Percentiles rank a stretch among this genome's conserved stretches.
Evolutionary conservation across 495 filamentous ascomycete genomes (phyloP).

Genomic region (Tuber melanosporum): DNA sequence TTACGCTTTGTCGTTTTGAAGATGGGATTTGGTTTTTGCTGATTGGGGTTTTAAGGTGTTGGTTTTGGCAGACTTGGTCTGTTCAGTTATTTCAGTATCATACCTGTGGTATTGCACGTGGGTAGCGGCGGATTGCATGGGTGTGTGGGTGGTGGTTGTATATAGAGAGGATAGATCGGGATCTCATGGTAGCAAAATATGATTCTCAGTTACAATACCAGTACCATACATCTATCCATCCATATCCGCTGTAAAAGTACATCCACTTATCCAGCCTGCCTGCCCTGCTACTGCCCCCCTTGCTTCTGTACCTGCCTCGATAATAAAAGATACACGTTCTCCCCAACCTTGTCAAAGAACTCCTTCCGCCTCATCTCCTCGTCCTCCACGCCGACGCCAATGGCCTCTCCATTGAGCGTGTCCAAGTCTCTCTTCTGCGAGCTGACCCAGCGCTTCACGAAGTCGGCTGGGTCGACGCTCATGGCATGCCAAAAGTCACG

Average conservation of each 20-base stretch:
- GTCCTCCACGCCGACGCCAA: constrained; percentile 59
- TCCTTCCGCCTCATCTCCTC: constrained; percentile 53
- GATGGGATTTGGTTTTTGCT: not conserved
- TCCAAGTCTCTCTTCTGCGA: constrained; percentile 87
- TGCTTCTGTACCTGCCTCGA: constrained; percentile 30
- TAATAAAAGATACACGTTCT: constrained; percentile 41
- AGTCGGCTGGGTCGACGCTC: constrained; percentile 70
- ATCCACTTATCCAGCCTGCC: constrained; percentile 3
- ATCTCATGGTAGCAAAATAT: not conserved
- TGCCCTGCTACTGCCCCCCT: constrained; percentile 12
- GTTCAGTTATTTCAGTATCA: too few species aligned
- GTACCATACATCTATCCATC: not conserved
- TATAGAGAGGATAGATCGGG: not conserved
- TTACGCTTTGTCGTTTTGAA: not conserved
- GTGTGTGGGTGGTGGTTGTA: not conserved
- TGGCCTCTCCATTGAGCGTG: constrained; percentile 75
- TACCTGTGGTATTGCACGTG: not conserved
- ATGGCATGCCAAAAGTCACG: constrained; percentile 74
- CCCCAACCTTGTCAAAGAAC: constrained; percentile 45
- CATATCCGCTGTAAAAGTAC: constrained; percentile 16
- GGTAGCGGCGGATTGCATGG: not conserved
- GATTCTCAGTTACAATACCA: not conserved
- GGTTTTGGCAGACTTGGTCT: not conserved
- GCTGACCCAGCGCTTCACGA: constrained; percentile 75
- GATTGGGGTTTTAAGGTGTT: not conserved